phyloP scores from a whole-genome alignment of 1,284 basidiomycete genomes.

The Cutaneotrichosporon daszewskae region DNA sequence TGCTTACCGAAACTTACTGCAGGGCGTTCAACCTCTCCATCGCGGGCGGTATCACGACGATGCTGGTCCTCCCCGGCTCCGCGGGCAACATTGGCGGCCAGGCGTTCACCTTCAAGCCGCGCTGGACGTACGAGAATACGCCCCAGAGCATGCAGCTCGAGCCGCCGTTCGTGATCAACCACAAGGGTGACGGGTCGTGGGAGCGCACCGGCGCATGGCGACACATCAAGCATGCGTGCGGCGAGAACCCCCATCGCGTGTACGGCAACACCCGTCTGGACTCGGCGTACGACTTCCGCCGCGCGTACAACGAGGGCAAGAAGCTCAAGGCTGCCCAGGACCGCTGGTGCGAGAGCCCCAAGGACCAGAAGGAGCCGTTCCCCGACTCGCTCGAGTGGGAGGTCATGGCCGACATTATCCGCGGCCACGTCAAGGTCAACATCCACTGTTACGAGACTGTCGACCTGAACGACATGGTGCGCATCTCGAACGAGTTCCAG shows the following conservation, averaged over 20 bases:
- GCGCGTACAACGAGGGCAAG: constrained; percentile 64
- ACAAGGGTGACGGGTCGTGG: constrained; percentile 27
- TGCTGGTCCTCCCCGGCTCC: constrained; percentile 51
- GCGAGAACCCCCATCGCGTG: constrained; percentile 52
- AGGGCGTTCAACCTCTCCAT: constrained; percentile 48
- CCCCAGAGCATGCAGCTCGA: constrained; percentile 49
- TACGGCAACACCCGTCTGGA: constrained; percentile 54
- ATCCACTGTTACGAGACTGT: constrained; percentile 73
- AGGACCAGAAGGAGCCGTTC: constrained; percentile 52
- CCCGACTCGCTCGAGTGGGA: constrained; percentile 79
- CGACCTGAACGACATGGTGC: constrained; percentile 58
- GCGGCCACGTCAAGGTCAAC: constrained; percentile 61
- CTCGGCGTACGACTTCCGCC: constrained; percentile 56
- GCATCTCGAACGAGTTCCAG: constrained; percentile 72
- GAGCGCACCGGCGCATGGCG: constrained; percentile 38
- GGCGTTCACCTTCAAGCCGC: constrained; percentile 53
- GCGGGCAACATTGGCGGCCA: constrained; percentile 45
- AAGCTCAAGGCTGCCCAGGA: constrained; percentile 67
- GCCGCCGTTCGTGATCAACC: constrained; percentile 42
- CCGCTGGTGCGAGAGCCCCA: constrained; percentile 58
- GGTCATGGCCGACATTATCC: constrained; percentile 75
- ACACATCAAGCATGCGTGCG: constrained; percentile 49
- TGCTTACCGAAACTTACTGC: too few relatives aligned
- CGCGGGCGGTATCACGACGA: constrained; percentile 52
- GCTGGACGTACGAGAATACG: constrained; percentile 46